These are phyloP conservation scores for Kurtzmaniella cleridarum DNA, from an alignment of 805 yeast genomes.

Conservation along the genomic window DNA sequence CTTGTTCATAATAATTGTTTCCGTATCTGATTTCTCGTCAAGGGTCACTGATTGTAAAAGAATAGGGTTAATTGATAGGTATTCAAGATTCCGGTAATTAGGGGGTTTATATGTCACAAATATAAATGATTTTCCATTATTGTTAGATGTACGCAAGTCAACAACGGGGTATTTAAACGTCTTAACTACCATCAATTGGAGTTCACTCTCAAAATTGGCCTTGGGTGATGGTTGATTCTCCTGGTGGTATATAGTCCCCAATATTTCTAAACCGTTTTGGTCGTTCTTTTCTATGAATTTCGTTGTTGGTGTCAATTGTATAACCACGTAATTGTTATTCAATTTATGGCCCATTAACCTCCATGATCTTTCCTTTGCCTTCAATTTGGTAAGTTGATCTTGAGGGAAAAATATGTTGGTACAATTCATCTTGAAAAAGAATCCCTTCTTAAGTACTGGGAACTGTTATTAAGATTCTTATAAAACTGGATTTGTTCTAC, in stretches of 20 bases:
- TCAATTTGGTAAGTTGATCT: slow-evolving; percentile 17
- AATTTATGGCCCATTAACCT: slow-evolving; percentile 20
- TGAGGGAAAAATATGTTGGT: slow-evolving; percentile 28
- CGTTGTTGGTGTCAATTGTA: slow-evolving; percentile 8
- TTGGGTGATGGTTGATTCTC: slow-evolving; percentile 5
- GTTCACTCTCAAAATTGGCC: not conserved
- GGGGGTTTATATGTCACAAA: slow-evolving; percentile 64
- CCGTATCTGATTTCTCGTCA: slow-evolving; percentile 3
- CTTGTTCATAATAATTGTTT: not conserved
- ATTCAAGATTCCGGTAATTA: slow-evolving; percentile 62
- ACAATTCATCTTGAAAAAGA: slow-evolving; percentile 26
- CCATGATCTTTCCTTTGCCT: slow-evolving; percentile 4
- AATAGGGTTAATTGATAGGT: slow-evolving; percentile 71
- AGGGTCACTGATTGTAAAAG: slow-evolving; percentile 47
- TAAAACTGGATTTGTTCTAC: slow-evolving; percentile 11
- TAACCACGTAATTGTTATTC: slow-evolving; percentile 16
- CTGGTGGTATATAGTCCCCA: slow-evolving; percentile 13
- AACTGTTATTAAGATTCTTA: slow-evolving; percentile 32
- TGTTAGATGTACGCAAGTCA: not conserved
- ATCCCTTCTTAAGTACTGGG: slow-evolving; percentile 38
- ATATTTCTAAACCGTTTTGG: slow-evolving; percentile 9
- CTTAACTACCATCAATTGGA: not conserved
- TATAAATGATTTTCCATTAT: slow-evolving; percentile 2
- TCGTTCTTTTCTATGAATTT: not conserved
- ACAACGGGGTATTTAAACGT: slow-evolving; percentile 11